These are phyloP conservation scores for Byssochlamys sp. DNA, from an alignment of 2,329 filamentous ascomycete genomes.

Conservation along the genomic window DNA sequence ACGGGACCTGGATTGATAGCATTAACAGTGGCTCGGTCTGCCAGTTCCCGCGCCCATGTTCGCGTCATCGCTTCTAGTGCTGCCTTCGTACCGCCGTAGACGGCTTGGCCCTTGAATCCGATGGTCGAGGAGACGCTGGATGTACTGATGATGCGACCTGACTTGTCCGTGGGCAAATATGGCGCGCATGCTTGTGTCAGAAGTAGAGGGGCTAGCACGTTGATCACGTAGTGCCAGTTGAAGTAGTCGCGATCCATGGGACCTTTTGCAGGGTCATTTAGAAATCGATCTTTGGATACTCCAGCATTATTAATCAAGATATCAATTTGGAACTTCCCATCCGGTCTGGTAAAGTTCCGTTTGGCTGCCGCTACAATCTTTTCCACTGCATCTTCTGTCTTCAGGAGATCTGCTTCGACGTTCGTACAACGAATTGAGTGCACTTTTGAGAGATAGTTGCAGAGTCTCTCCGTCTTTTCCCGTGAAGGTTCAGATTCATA, in stretches of 20 bases:
- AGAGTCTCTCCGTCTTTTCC: constrained; percentile 44
- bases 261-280: constrained; percentile 57
- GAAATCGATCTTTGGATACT: constrained; percentile 39
- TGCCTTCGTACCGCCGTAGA: constrained; percentile 59
- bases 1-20: constrained; percentile 59
- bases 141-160: constrained; percentile 54
- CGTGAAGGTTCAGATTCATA: constrained; percentile 58
- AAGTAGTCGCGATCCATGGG: constrained; percentile 56
- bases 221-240: constrained; percentile 63
- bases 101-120: constrained; percentile 50
- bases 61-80: constrained; percentile 61
- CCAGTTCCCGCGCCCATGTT: constrained; percentile 55
- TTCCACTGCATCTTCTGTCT: constrained; percentile 47
- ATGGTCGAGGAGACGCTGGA: constrained; percentile 49
- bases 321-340: constrained; percentile 57
- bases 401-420: constrained; percentile 63
- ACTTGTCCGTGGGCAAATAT: constrained; percentile 60
- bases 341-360: constrained; percentile 44
- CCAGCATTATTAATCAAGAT: constrained; percentile 85
- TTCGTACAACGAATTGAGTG: constrained; percentile 53
- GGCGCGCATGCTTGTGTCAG: constrained; percentile 63
- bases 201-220: constrained; percentile 71
- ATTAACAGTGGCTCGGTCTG: constrained; percentile 55
- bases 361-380: constrained; percentile 50
- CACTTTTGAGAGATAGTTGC: constrained; percentile 44